Base-by-base conservation (phyloP, 169 alveolate genomes). In the Plasmodium berghei region DNA sequence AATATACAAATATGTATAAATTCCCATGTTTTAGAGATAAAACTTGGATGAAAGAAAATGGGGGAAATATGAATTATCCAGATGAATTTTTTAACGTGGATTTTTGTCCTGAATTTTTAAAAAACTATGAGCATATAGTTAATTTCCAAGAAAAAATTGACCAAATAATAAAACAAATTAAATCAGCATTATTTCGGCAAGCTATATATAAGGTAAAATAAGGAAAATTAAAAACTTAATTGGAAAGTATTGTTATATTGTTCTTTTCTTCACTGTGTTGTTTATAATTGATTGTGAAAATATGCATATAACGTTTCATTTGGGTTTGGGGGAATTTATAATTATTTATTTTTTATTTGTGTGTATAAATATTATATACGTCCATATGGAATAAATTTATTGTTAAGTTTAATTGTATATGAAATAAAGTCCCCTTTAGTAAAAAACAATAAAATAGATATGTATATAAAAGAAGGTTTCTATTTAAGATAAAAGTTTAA, bases 1-100 rank as follows among this genome's bases (percentile, higher is more conserved):
- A 46, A 40, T 55, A 49, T 72, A 72, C 24, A 63, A 75, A 22
- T 46, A 75, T 75, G 89, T 75, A 63, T 49, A 75, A 52, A 64
- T 75, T 75, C 66, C 89, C 89, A 49, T 75, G 89, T 70, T 75
- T 75, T 45, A 40, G 89, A 75, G 89, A 75, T 75, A 75, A 75
- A 64, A 75, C 63, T 26, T 75, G 89, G 89, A 75, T 75, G 66
- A 62, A 75, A 16, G 77, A 75, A 75, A 75, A 75, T 63, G 89
- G 89, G 18, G 56, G 46, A n/a, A 75, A 64, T 63, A 75, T 75
- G 77, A 26, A 75, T 48, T 49, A 75, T 45, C 89, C 89, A n/a
- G 71, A 75, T 18, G 73, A 67, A 28, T 75, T 75, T 52, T 42
- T 75, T n/a, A 75, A 75, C 24, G 89, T 75, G 55, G 64, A 75